phyloP scores from a whole-genome alignment of 169 alveolate species.

The Eimeria tenella region DNA sequence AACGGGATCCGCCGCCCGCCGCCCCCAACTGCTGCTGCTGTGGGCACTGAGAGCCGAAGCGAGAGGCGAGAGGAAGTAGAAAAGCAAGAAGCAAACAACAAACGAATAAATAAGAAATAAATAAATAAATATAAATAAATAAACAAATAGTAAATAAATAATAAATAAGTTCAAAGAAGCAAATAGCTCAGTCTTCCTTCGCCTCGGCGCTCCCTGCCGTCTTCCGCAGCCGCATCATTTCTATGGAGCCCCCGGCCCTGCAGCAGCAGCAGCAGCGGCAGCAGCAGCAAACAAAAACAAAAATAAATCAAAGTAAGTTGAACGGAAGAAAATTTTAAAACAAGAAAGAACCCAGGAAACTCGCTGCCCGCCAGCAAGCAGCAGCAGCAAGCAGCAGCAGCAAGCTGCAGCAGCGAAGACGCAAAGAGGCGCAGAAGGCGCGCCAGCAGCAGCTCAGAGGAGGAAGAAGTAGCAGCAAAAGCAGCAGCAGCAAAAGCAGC shows the following conservation, averaged over 20 bases:
- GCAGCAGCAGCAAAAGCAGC: not conserved
- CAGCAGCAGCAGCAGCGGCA: not conserved
- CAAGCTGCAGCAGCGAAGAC: not conserved
- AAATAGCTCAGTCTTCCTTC: not conserved
- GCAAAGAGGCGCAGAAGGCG: not conserved
- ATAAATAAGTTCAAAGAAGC: no score
- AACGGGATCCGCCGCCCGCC: not conserved
- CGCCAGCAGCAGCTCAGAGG: not conserved
- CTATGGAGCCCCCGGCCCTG: constrained; percentile 20
- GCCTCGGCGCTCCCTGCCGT: not conserved
- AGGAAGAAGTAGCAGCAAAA: not conserved
- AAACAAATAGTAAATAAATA: no score
- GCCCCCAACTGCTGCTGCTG: not conserved
- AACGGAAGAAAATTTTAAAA: not conserved
- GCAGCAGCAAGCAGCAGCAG: constrained; percentile 25
- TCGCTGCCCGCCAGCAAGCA: constrained; percentile 1
- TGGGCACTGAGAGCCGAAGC: not conserved
- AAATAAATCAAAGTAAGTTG: not conserved
- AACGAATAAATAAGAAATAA: not conserved
- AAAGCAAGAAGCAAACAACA: not conserved
- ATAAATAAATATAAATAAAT: not conserved
- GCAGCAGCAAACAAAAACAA: not conserved
- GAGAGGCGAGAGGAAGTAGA: not conserved
- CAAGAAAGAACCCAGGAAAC: not conserved
- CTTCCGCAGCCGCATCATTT: constrained; percentile 38